These are phyloP conservation scores for Orbilia javanica DNA, from an alignment of 2,329 filamentous ascomycete species.

Conservation along the genomic window DNA sequence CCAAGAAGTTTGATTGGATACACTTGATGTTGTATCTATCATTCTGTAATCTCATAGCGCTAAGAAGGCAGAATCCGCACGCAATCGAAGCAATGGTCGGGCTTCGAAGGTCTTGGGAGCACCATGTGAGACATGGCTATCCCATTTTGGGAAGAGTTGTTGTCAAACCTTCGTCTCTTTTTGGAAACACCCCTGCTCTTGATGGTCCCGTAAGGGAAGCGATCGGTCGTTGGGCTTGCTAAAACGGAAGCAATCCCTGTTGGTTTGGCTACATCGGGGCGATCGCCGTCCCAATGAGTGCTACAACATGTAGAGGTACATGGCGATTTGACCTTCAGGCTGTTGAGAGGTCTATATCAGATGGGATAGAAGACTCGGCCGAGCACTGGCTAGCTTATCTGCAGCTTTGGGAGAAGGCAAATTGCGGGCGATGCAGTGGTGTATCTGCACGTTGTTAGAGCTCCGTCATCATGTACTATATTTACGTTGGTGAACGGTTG, in stretches of 20 bases:
- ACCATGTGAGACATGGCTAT: constrained; percentile 46
- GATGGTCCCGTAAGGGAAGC: constrained; percentile 18
- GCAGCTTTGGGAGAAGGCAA: not conserved
- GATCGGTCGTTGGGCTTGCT: constrained; percentile 33
- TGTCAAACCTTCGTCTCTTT: constrained; percentile 39
- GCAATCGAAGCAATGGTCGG: constrained; percentile 9
- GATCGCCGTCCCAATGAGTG: constrained; percentile 48
- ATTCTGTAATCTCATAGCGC: constrained; percentile 9
- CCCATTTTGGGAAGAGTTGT: constrained; percentile 28
- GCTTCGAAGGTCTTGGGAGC: constrained; percentile 34
- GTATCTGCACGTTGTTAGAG: not conserved
- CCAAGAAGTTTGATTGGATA: constrained; percentile 33
- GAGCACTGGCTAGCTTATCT: not conserved
- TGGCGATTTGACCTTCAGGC: not conserved
- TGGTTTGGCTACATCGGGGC: constrained; percentile 37
- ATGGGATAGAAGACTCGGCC: not conserved
- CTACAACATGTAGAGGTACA: not conserved
- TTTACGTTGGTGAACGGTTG: not conserved
- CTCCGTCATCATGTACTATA: not conserved
- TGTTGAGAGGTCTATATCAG: not conserved
- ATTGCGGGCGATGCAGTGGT: not conserved
- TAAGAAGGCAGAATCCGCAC: constrained; percentile 12
- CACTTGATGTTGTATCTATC: not conserved
- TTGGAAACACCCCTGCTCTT: constrained; percentile 27
- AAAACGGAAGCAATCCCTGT: constrained; percentile 39